Conservation (phyloP, 1,139 yeast genomes). For the Lodderomyces margitis region DNA sequence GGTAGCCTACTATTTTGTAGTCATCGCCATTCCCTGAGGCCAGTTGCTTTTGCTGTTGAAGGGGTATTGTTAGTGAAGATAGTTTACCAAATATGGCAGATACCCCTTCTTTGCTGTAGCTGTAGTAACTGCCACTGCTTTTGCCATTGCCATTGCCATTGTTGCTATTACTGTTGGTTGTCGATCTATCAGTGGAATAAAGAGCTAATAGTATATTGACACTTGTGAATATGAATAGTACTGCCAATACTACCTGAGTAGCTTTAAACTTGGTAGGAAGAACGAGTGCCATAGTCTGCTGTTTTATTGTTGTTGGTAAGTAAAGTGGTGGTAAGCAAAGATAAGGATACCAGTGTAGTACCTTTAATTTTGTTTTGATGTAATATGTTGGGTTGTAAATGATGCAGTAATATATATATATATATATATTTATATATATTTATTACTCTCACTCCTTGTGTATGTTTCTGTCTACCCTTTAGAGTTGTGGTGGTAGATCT, state of each 20-base stretch:
- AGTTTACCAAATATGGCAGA: constrained; percentile 4
- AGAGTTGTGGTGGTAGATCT: no score
- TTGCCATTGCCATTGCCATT: background rate
- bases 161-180: background rate
- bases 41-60: constrained; percentile 5
- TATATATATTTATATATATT: no score
- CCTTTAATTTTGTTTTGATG: no score
- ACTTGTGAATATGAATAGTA: constrained; percentile 9
- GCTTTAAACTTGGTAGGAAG: constrained; percentile 2
- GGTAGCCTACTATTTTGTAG: constrained; percentile 18
- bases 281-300: background rate
- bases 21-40: no score
- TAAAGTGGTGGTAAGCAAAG: no score
- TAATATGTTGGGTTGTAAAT: no score
- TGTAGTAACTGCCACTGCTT: background rate
- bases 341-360: no score
- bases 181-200: constrained; percentile 2
- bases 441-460: no score
- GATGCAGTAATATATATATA: no score
- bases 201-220: constrained; percentile 10
- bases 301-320: background rate
- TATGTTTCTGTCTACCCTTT: no score
- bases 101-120: background rate
- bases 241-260: constrained; percentile 1
- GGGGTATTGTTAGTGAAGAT: constrained; percentile 5